Evolutionary conservation across 148 eudicot species (phyloP).

Genomic region (Cornus florida): DNA sequence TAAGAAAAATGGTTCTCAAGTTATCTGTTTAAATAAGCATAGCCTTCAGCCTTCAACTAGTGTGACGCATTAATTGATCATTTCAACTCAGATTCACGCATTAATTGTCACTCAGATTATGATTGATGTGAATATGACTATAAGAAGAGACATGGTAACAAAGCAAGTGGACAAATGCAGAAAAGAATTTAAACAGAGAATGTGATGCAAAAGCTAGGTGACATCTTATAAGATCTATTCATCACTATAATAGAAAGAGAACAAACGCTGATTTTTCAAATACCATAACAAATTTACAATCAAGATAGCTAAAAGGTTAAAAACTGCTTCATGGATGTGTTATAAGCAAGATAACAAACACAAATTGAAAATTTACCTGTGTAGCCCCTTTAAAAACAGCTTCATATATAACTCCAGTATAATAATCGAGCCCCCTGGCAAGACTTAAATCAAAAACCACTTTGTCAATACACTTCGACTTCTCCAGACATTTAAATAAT

Average conservation of each 20-base stretch:
- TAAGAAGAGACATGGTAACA: background rate
- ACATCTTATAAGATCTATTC: background rate
- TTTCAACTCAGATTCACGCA: too few relatives aligned
- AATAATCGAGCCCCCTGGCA: slow-evolving; percentile 98
- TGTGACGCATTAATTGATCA: background rate
- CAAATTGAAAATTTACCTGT: slow-evolving; percentile 52
- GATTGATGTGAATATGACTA: background rate
- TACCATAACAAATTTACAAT: background rate
- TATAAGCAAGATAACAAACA: background rate
- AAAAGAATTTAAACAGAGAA: background rate
- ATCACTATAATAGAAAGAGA: background rate
- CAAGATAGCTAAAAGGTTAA: background rate
- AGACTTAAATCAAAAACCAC: slow-evolving; percentile 92
- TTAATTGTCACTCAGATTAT: background rate
- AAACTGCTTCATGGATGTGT: background rate
- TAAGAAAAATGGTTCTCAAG: background rate
- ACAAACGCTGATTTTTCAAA: background rate
- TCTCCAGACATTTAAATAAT: slow-evolving; percentile 71
- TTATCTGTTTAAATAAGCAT: background rate
- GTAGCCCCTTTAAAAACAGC: slow-evolving; percentile 89
- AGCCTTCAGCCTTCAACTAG: too few relatives aligned
- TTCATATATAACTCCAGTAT: slow-evolving; percentile 95
- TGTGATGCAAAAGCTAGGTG: background rate
- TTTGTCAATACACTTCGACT: slow-evolving; percentile 63
- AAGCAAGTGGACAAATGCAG: background rate